Conservation (phyloP, 2,329 filamentous ascomycete genomes). For the Phyllosticta citribraziliensis region DNA sequence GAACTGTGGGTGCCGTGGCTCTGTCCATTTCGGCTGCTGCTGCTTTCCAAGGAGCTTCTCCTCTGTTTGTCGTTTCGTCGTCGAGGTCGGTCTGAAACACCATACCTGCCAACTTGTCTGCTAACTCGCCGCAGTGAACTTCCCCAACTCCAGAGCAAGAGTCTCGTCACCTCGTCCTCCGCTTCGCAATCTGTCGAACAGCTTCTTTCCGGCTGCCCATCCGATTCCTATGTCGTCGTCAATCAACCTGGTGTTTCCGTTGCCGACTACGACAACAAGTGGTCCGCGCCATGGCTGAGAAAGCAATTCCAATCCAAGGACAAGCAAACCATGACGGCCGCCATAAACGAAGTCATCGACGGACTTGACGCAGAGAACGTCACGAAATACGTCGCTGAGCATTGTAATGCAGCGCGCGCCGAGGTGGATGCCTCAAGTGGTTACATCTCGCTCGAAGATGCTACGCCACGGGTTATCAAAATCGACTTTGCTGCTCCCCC, state of each 20-base stretch:
- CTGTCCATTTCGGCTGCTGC: slow-evolving; percentile 43
- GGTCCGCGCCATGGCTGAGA: slow-evolving; percentile 44
- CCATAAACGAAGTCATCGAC: slow-evolving; percentile 45
- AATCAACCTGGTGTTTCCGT: slow-evolving; percentile 66
- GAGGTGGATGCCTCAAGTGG: slow-evolving; percentile 33
- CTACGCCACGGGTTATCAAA: slow-evolving; percentile 7
- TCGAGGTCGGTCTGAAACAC: slow-evolving; percentile 46
- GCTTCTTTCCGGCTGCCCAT: slow-evolving; percentile 57
- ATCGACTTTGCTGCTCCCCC: slow-evolving; percentile 34
- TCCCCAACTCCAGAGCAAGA: slow-evolving; percentile 17
- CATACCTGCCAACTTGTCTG: slow-evolving; percentile 1
- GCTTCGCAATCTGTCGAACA: slow-evolving; percentile 34
- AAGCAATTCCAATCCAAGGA: slow-evolving; percentile 39
- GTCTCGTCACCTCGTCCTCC: slow-evolving; percentile 34
- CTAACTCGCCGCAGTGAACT: slow-evolving; percentile 21
- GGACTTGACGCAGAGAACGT: slow-evolving; percentile 36
- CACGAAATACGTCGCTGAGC: slow-evolving; percentile 32
- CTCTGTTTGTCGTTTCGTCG: slow-evolving; percentile 81
- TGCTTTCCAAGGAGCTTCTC: slow-evolving; percentile 78
- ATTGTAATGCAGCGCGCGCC: slow-evolving; percentile 37
- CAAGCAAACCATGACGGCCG: slow-evolving; percentile 44
- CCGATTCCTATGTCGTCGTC: slow-evolving; percentile 66
- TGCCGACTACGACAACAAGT: slow-evolving; percentile 51
- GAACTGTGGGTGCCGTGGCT: slow-evolving; percentile 37
- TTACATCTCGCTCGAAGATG: slow-evolving; percentile 9